A percentile compares a stretch with the other conserved stretches of the same genome.
Evolutionary conservation across 2,329 filamentous ascomycete genomes (phyloP).

Genomic region (Emergomyces pasteurianus): DNA sequence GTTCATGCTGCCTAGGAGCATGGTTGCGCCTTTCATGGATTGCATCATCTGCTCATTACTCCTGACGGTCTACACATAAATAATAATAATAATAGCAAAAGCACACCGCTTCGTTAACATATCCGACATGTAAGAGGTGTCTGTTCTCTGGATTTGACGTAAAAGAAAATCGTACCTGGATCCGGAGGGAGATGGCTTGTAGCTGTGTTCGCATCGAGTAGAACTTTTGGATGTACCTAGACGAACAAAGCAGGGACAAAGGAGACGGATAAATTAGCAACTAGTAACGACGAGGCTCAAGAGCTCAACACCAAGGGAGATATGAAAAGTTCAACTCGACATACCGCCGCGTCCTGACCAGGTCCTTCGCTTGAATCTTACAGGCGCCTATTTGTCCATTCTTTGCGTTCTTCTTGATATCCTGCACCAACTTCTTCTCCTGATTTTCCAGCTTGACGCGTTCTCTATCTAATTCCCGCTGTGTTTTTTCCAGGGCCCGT

Average conservation of each 20-base stretch:
- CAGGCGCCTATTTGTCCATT: slow-evolving; percentile 97
- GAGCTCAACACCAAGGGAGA: too few relatives aligned
- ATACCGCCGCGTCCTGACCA: slow-evolving; percentile 77
- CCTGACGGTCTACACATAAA: slow-evolving; percentile 61
- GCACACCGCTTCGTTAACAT: background rate
- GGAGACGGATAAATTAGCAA: background rate
- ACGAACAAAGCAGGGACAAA: background rate
- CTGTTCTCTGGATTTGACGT: background rate
- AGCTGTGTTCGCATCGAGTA: slow-evolving; percentile 96
- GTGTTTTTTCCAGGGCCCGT: slow-evolving; percentile 90
- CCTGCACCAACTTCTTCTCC: slow-evolving; percentile 89
- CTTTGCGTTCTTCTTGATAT: slow-evolving; percentile 98
- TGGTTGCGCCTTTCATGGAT: slow-evolving; percentile 95
- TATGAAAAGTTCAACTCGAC: background rate
- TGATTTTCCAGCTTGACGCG: slow-evolving; percentile 94
- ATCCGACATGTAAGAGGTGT: background rate
- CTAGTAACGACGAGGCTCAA: too few relatives aligned
- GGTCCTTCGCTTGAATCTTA: slow-evolving; percentile 95
- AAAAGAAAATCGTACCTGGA: slow-evolving; percentile 53
- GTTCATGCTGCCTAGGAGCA: slow-evolving; percentile 92
- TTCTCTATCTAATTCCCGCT: slow-evolving; percentile 89
- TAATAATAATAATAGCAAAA: background rate
- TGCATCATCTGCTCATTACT: slow-evolving; percentile 99
- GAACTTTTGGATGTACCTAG: slow-evolving; percentile 94
- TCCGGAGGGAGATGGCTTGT: slow-evolving; percentile 86